phyloP scores from a whole-genome alignment of 495 filamentous ascomycete genomes.

The Hyphodiscus hymeniophilus region DNA sequence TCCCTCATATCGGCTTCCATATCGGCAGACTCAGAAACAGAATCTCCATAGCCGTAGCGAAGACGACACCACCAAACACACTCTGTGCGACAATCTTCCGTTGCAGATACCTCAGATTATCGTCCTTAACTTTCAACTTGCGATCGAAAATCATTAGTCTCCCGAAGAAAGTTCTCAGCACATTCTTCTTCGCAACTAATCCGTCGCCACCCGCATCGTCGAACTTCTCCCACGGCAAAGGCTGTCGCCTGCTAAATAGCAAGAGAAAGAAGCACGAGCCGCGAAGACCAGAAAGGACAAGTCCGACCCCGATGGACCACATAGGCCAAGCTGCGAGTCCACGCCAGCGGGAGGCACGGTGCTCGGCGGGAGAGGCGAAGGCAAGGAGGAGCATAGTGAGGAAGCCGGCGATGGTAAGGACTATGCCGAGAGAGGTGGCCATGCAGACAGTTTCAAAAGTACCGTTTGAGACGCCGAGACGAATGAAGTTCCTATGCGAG shows the following conservation, averaged over 20 bases:
- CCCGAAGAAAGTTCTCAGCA: constrained; percentile 15
- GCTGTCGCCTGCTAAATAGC: constrained; percentile 31
- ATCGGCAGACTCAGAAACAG: constrained; percentile 33
- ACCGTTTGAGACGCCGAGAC: constrained; percentile 35
- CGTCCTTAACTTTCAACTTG: constrained; percentile 33
- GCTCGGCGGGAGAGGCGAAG: constrained; percentile 23
- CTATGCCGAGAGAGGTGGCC: constrained; percentile 30
- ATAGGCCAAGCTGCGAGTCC: constrained; percentile 31
- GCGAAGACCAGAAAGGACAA: constrained; percentile 29
- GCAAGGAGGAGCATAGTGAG: constrained; percentile 26
- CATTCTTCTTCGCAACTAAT: constrained; percentile 11
- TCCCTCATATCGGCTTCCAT: constrained; percentile 23
- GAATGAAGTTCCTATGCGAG: constrained; percentile 42
- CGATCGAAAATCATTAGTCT: constrained; percentile 36
- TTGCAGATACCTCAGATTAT: constrained; percentile 29
- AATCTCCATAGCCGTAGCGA: constrained; percentile 27
- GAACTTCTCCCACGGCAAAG: constrained; percentile 34
- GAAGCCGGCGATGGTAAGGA: constrained; percentile 26
- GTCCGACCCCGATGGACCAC: constrained; percentile 30
- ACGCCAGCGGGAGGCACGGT: constrained; percentile 28
- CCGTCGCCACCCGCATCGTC: constrained; percentile 22
- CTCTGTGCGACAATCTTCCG: constrained; percentile 34
- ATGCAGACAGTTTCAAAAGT: constrained; percentile 36
- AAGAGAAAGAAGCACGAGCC: constrained; percentile 35
- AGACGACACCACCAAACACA: constrained; percentile 26